Base-by-base conservation (phyloP, 257 asterid genomes). In the Echium plantagineum region DNA sequence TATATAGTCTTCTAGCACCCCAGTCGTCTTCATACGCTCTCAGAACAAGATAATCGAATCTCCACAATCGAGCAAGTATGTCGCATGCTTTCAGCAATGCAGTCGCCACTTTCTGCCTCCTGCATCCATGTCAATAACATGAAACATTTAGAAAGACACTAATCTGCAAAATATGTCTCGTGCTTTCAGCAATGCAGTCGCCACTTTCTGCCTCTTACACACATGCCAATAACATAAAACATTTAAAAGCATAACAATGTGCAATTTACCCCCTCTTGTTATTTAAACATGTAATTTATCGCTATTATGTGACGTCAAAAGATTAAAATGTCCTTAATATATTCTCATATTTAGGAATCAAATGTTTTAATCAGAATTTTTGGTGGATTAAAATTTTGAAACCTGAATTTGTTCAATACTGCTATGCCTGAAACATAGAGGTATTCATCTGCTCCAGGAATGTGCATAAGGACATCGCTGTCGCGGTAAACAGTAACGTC, bases 351-450 rank as follows among this genome's bases (percentile, higher is more conserved):
- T 4, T 28, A 28, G 32, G 6, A 35, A 5, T 35, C 46, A 35
- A 7, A 35, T 35, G 10, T 35, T 35, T 42, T 13, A 42, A 42
- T 12, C 49, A 13, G 9, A 42, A 60, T 18, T 32, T 48, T 9
- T n/a, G 30, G 9, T 20, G 13, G 15, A 57, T 22, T 7, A 55
- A 65, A 30, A 12, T 30, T 61, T 59, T 17, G 58, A 52, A 28
- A 77, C 96, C 96, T 88, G 94, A 79, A 85, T 52, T 78, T 81
- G 72, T 77, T 79, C 26, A 83, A 73, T 46, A 91, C 98, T 7
- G 95, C 97, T 38, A 91, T 88, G 46, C 98, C 97, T 9, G 98
- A 91, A 18, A 91, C 79, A 42, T 85, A 88, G 31, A 91, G 85
- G 68, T 85, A 91, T 73, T 91, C 96, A 21, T 80, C 63, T 61